Conservation (phyloP, 176 grass and related monocot genomes). For the Avena eriantha region DNA sequence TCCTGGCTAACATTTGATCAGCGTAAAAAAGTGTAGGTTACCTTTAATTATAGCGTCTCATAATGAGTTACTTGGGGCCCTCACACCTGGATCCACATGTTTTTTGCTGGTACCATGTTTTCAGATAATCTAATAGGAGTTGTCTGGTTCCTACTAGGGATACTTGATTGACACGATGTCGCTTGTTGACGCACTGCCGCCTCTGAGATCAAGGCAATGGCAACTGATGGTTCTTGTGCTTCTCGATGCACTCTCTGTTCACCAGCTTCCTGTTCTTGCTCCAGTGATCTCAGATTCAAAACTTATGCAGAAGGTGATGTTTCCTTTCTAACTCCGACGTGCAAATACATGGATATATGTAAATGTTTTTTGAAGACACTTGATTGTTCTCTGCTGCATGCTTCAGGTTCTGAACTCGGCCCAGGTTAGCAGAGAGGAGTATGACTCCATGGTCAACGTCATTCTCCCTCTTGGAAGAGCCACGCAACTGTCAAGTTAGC, state of each 20-base stretch:
- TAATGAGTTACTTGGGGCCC: background rate
- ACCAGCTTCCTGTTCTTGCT: constrained; percentile 61
- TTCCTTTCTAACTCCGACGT: background rate
- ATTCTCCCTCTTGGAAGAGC: constrained; percentile 69
- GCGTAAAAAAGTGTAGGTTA: background rate
- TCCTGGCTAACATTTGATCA: background rate
- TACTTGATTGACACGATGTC: constrained; percentile 88
- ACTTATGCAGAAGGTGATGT: constrained; percentile 55
- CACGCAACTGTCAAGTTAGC: background rate
- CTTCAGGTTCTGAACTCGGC: constrained; percentile 65
- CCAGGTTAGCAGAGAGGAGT: constrained; percentile 65
- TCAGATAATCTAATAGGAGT: constrained; percentile 23
- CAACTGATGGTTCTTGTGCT: constrained; percentile 71
- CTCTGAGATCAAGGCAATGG: constrained; percentile 71
- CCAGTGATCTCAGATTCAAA: constrained; percentile 52
- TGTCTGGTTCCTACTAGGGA: constrained; percentile 43
- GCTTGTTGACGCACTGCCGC: constrained; percentile 71
- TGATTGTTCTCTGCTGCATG: background rate
- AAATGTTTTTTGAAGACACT: background rate
- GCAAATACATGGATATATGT: background rate
- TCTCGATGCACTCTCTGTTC: constrained; percentile 69
- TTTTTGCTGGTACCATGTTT: background rate
- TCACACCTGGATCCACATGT: background rate
- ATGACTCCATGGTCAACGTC: constrained; percentile 61
- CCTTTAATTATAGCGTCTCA: background rate